Evolutionary conservation across 768 basidiomycete species (phyloP), one percentile per base, ranked within the genome.

Genomic region (Multifurca ochricompacta): DNA sequence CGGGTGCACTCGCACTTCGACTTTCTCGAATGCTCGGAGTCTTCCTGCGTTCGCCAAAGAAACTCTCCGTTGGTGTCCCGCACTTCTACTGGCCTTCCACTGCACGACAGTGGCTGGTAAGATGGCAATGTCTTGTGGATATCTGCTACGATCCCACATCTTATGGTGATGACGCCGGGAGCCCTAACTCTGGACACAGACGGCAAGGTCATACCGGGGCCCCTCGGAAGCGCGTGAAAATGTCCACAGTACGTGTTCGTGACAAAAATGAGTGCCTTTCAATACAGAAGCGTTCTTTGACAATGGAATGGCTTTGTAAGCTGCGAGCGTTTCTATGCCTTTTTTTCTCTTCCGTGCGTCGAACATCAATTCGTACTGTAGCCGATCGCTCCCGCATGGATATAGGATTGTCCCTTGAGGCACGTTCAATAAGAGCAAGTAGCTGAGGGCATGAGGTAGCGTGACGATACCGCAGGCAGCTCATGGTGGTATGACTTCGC

Each of bases 61-160:
- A 27, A 16, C 44, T 16, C 49, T 50, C 16, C 35, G 48, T 9
- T 56, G 54, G 54, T 34, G 47, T 5, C 48, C 54, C 6, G 5
- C 31, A 4, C 30, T 56, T 10, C 35, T 49, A 19, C 9, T 51
- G 7, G 19, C 35, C 7, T 3, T 54, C 19, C 53, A 45, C 30
- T 35, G 16, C 40, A 36, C 52, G 48, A 45, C 54, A 58, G 46
- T 41, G 65, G 66, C 42, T 57, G 37, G 39, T 70, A 67, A 41
- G 58, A 60, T 34, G 65, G 58, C 13, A 50, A 3, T 61, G 71
- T 23, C 43, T 69, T 23, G 56, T 60, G 6, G 69, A 69, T 46
- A 28, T 56, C 21, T 52, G 61, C 25, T 34, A 46, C 10, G 39
- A 51, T 23, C 35, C 52, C 10, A 31, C 48, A 11, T n/a, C 41